Evolutionary conservation across 768 basidiomycete species (phyloP).

Genomic region (Lentinula sp.): DNA sequence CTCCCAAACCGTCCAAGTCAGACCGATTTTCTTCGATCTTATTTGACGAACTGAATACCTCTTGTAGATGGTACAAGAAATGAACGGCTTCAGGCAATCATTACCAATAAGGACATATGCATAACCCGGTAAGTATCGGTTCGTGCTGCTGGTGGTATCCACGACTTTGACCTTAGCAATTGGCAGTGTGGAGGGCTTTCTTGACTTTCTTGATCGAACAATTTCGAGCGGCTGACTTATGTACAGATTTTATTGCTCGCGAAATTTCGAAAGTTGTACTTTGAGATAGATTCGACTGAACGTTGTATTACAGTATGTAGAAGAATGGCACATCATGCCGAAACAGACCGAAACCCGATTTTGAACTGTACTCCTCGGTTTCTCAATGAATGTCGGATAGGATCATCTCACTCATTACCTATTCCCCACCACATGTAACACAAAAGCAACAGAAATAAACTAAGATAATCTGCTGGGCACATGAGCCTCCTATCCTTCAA

Average conservation of each 20-base stretch:
- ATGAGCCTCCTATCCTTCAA: constrained; percentile 7
- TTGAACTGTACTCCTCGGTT: background rate
- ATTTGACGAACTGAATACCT: background rate
- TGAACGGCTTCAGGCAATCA: background rate
- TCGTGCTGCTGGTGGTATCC: background rate
- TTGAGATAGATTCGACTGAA: background rate
- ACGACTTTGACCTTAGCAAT: too few relatives aligned
- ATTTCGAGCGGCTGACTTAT: background rate
- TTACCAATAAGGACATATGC: background rate
- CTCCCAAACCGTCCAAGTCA: constrained; percentile 14
- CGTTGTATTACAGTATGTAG: background rate
- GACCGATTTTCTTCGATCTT: background rate
- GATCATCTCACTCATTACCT: constrained; percentile 5
- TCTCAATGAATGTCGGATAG: background rate
- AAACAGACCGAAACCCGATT: too few relatives aligned
- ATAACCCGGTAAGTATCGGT: background rate
- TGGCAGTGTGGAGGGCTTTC: background rate
- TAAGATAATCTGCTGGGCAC: constrained; percentile 1
- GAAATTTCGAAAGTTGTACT: too few relatives aligned
- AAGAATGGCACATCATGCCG: too few relatives aligned
- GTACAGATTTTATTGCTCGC: too few relatives aligned
- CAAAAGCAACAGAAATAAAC: constrained; percentile 4
- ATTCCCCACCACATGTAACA: constrained; percentile 1
- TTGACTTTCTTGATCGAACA: background rate
- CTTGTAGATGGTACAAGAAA: background rate